These are phyloP conservation scores for Rhamnella rubrinervis DNA, from an alignment of 331 rosid species.

Conservation along the genomic window DNA sequence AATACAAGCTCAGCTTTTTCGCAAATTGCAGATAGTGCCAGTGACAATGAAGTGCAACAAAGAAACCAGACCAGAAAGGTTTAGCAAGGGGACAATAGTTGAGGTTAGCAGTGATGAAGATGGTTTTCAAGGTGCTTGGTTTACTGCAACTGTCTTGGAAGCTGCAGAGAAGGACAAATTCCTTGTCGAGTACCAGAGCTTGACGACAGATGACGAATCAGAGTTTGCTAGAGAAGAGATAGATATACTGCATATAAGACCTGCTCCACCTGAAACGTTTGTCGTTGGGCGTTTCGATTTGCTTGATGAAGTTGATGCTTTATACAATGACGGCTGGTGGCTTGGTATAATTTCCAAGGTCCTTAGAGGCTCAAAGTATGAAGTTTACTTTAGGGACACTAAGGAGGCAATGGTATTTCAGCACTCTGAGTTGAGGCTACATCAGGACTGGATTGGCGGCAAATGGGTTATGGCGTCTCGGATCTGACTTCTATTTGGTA, in stretches of 20 bases:
- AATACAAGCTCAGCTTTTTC: slow-evolving; percentile 2
- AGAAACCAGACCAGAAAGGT: slow-evolving; percentile 27
- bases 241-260: slow-evolving; percentile 48
- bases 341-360: slow-evolving; percentile 63
- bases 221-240: slow-evolving; percentile 53
- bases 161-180: slow-evolving; percentile 32
- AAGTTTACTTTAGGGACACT: slow-evolving; percentile 51
- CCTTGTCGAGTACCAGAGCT: slow-evolving; percentile 48
- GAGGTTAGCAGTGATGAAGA: slow-evolving; percentile 78
- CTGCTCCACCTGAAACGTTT: slow-evolving; percentile 39
- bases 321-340: slow-evolving; percentile 81
- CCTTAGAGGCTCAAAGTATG: slow-evolving; percentile 42
- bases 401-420: slow-evolving; percentile 57
- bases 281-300: slow-evolving; percentile 30
- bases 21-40: slow-evolving; percentile 30
- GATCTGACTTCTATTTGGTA: slow-evolving; percentile 36
- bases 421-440: slow-evolving; percentile 63
- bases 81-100: slow-evolving; percentile 39
- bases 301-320: slow-evolving; percentile 71
- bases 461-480: slow-evolving; percentile 59
- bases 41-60: slow-evolving; percentile 3
- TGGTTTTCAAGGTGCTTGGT: slow-evolving; percentile 78
- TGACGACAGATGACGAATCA: slow-evolving; percentile 53
- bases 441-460: slow-evolving; percentile 70
- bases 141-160: slow-evolving; percentile 51